These are phyloP conservation scores for Phytophthora tentaculata DNA, from an alignment of 352 stramenopile genomes.

Conservation along the genomic window DNA sequence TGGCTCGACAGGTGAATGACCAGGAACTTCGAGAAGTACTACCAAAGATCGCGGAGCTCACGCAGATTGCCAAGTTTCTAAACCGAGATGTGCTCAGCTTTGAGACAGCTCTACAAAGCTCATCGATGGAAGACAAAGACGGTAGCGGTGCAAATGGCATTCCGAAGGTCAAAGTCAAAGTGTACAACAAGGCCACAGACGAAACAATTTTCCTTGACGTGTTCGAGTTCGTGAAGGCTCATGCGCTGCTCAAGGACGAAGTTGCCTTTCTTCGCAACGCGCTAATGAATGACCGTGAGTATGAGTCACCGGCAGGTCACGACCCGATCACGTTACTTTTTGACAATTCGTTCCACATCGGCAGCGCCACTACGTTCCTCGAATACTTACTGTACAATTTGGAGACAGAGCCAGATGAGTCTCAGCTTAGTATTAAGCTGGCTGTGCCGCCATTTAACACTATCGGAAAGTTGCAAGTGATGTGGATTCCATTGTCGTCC, in stretches of 20 bases:
- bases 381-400: slow-evolving; percentile 94
- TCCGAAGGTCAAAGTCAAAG: slow-evolving; percentile 92
- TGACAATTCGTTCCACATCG: slow-evolving; percentile 93
- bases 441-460: slow-evolving; percentile 92
- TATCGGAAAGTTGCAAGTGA: slow-evolving; percentile 92
- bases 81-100: slow-evolving; percentile 93
- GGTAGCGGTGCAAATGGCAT: slow-evolving; percentile 44
- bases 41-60: slow-evolving; percentile 92
- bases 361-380: slow-evolving; percentile 92
- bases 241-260: slow-evolving; percentile 86
- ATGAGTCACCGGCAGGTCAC: slow-evolving; percentile 83
- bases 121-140: slow-evolving; percentile 51
- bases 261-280: slow-evolving; percentile 92
- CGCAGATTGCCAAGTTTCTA: slow-evolving; percentile 91
- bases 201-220: slow-evolving; percentile 93
- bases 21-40: slow-evolving; percentile 93
- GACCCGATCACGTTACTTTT: slow-evolving; percentile 94
- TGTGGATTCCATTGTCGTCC: slow-evolving; percentile 88
- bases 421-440: slow-evolving; percentile 91
- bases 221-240: slow-evolving; percentile 93
- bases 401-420: slow-evolving; percentile 91
- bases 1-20: slow-evolving; percentile 86
- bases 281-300: slow-evolving; percentile 88
- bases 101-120: slow-evolving; percentile 90
- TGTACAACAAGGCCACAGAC: slow-evolving; percentile 88